These are phyloP conservation scores for Scheffersomyces segobiensis DNA, from an alignment of 1,139 yeast genomes.

Conservation along the genomic window DNA sequence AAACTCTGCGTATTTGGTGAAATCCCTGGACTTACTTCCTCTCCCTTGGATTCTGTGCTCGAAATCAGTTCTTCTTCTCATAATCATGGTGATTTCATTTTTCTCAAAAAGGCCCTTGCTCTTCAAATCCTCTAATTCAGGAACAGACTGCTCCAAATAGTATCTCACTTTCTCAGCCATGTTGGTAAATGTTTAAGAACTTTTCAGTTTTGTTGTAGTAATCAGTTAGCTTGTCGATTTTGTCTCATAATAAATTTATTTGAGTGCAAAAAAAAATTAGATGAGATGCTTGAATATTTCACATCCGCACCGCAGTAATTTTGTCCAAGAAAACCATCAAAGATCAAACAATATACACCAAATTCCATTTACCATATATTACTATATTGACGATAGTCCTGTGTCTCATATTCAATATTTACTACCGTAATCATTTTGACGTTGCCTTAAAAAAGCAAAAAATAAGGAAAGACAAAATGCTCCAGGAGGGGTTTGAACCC, in stretches of 20 bases:
- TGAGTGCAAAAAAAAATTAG: neutral
- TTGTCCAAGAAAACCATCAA: neutral
- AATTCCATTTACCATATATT: neutral
- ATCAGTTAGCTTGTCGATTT: neutral
- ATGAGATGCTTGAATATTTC: conserved; percentile 1
- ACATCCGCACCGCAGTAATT: neutral
- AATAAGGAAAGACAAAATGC: conserved; percentile 41
- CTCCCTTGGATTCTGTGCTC: conserved; percentile 89
- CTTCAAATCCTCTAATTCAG: conserved; percentile 88
- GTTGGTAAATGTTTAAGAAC: neutral
- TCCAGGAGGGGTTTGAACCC: conserved; percentile 60
- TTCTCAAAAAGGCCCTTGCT: conserved; percentile 78
- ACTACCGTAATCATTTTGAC: neutral
- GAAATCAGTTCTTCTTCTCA: conserved; percentile 93
- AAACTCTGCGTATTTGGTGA: conserved; percentile 74
- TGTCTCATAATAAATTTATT: neutral
- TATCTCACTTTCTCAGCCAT: conserved; percentile 80
- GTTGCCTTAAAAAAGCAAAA: neutral
- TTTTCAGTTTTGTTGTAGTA: neutral
- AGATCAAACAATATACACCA: neutral
- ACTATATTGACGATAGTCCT: neutral
- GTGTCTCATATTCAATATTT: no score
- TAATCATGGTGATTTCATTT: conserved; percentile 78
- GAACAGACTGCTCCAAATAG: conserved; percentile 80
- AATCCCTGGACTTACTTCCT: conserved; percentile 79